A percentile compares a stretch with the other conserved stretches of the same genome.
These are phyloP conservation scores for Magnolia kwangsiensis DNA, from an alignment of 164 flowering plant genomes.

Conservation along the genomic window DNA sequence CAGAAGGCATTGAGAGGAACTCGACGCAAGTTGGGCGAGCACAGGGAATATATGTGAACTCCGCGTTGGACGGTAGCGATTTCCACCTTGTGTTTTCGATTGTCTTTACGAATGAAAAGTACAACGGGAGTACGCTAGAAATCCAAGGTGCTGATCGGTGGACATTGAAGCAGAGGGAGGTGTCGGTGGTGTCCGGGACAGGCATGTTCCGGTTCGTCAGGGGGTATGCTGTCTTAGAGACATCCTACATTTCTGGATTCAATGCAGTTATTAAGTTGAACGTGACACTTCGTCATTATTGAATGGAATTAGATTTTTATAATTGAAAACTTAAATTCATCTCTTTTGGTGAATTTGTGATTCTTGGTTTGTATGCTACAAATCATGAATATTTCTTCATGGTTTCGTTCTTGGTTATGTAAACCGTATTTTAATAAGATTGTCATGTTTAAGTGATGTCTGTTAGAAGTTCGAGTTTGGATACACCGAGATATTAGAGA, in stretches of 20 bases:
- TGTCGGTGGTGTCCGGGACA: conserved; percentile 12
- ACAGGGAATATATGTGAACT: conserved; percentile 6
- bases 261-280: conserved; percentile 9
- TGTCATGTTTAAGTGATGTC: too few relatives aligned
- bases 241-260: background rate
- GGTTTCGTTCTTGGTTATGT: too few relatives aligned
- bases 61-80: background rate
- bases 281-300: conserved; percentile 4
- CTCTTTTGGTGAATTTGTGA: too few relatives aligned
- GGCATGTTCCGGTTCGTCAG: conserved; percentile 10
- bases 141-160: conserved; percentile 9
- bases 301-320: background rate
- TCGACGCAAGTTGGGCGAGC: conserved; percentile 15
- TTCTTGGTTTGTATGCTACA: too few relatives aligned
- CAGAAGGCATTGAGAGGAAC: conserved; percentile 7
- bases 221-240: conserved; percentile 8
- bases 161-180: conserved; percentile 7
- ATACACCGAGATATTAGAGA: too few relatives aligned
- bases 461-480: too few relatives aligned
- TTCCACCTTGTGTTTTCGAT: conserved; percentile 6
- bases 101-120: conserved; percentile 3
- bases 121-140: conserved; percentile 16
- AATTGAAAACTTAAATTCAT: too few relatives aligned
- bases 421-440: too few relatives aligned
- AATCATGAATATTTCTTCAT: too few relatives aligned